Percentiles rank a stretch among this genome's conserved stretches.
phyloP scores from a whole-genome alignment of 257 asterid genomes.

The Thymus quinquecostatus region DNA sequence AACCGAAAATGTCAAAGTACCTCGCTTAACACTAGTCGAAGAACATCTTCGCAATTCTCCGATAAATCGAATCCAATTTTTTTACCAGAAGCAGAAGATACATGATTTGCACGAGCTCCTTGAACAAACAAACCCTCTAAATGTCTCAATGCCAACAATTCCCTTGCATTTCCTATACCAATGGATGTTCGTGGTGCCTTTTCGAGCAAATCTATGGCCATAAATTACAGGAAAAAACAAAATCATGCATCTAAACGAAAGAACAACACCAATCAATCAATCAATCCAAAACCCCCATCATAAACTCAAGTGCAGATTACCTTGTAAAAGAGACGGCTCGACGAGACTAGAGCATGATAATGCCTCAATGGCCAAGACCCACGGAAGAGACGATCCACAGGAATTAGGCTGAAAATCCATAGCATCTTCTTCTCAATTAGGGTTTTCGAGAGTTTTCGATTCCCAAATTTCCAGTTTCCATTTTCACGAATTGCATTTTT shows the following conservation, averaged over 20 bases:
- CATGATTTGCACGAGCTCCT: constrained; percentile 17
- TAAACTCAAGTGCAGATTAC: not conserved
- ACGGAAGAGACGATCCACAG: constrained; percentile 17
- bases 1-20: not conserved
- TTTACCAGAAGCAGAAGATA: not conserved
- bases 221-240: not conserved
- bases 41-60: constrained; percentile 2
- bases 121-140: constrained; percentile 11
- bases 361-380: constrained; percentile 5
- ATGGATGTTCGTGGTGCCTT: not conserved
- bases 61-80: constrained; percentile 4
- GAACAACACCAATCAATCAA: not conserved
- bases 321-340: not conserved
- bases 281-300: not conserved
- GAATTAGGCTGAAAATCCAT: constrained; percentile 9
- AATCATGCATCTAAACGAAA: not conserved
- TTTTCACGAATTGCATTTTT: no score
- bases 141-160: constrained; percentile 4
- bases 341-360: constrained; percentile 8
- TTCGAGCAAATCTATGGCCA: constrained; percentile 14
- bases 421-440: not conserved
- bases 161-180: not conserved
- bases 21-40: constrained; percentile 4
- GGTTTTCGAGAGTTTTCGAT: no score
- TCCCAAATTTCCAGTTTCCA: no score